Evolutionary conservation across 352 stramenopile species (phyloP), one percentile per base, ranked within the genome.

Genomic region (Phytophthora brassicae): DNA sequence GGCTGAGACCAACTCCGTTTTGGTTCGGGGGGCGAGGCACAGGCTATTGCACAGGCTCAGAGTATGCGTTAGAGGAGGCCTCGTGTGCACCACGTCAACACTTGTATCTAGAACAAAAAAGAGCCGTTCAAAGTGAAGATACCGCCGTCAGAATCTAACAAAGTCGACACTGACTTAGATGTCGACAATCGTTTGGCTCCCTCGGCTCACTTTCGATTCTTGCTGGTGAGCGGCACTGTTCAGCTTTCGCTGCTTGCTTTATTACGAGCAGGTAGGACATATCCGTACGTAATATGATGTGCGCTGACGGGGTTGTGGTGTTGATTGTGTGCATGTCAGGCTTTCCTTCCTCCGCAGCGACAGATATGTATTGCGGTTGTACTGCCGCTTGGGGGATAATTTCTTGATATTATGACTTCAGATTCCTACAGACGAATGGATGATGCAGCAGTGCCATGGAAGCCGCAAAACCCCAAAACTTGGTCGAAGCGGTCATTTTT

Each of bases 1-100:
- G 13, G 26, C 56, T 33, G 47, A 48, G 53, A 44, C 39, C 43
- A 60, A 39, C 29, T 65, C 38, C 48, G 52, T 52, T 53, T 35
- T 49, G 43, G 19, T 9, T 11, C 45, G 53, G 39, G 51, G 52
- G 35, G 56, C 49, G 16, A n/a, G 17, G 22, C 20, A 4, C 24
- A 49, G 36, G 4, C 28, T 26, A 2, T 55, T 55, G 17, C 48
- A n/a, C 28, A 28, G 22, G 17, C 41, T 24, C 13, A 6, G 19
- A 7, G 6, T 31, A 67, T 52, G 43, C 16, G 20, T 5, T 42
- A 6, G 2, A 6, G 9, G 22, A 36, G 60, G 38, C 36, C 14
- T 20, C 14, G 19, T 59, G 46, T 56, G 22, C 11, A 14, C 49
- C 48, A 56, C 28, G 8, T 17, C 8, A 39, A 16, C 39, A 26